Evolutionary conservation across 2,329 filamentous ascomycete species (phyloP), one percentile per base, ranked within the genome.

Genomic region (Calonectria ilicicola): DNA sequence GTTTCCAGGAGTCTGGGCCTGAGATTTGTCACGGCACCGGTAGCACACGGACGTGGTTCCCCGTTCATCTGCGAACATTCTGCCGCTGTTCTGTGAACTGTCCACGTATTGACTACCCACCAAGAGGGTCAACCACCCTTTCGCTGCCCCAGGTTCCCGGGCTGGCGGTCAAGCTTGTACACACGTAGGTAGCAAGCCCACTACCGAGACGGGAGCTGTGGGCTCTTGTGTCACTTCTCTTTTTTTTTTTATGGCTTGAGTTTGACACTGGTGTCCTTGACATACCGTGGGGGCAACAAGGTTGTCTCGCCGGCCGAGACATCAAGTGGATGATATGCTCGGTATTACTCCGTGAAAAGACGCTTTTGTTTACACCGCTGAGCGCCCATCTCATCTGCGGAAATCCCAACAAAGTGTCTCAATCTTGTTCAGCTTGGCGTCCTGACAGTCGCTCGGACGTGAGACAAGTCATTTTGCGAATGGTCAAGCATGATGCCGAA

Each of bases 41-140:
- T 8, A 7, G 21, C 35, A 75, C 74, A 75, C 73, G 70, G 73
- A 74, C 65, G 47, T 73, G 67, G 53, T 26, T 40, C 53, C 51
- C 32, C 32, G 21, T 60, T 60, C 53, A 21, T 23, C 32, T 60
- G 53, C 53, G 53, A 60, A 60, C 53, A 27, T 60, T 60, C 53
- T 60, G 53, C 53, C 53, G 53, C 53, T 26, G 12, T 60, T 60
- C 53, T 60, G 53, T 40, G 53, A 60, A 60, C 53, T 60, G 32
- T 40, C 32, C n/a, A n/a, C n/a, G 44, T 47, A n/a, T 47, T 23
- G 21, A 42, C 19, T 60, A 60, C 32, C 35, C 53, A 23, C 53
- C 21, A 38, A 60, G 53, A 23, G 32, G 35, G n/a, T 40, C 29
- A 32, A 23, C 53, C 53, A 60, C 53, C 38, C 38, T 60, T 60